Base-by-base conservation (phyloP, 495 filamentous ascomycete species). In the Aspergillus asperescens region DNA sequence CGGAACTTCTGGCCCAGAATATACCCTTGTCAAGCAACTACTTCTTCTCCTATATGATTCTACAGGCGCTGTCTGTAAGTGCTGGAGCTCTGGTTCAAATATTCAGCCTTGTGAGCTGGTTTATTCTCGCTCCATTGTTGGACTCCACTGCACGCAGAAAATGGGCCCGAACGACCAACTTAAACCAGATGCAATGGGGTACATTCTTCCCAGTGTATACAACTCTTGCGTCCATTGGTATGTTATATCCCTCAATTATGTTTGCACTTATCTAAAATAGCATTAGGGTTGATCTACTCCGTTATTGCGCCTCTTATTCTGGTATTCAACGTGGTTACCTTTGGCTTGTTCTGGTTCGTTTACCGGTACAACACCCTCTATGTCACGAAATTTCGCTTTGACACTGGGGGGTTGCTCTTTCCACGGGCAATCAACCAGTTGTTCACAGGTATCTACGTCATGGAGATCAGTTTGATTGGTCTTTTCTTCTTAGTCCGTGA, bases 41-140 rank as follows among this genome's bases (percentile, higher is more conserved):
- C 69, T 98, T 97, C 74, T 97, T 96, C 74, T 90, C 88, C 4
- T 98, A 98, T 75, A 90, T 98, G 83, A 83, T 97, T 64, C 81
- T 98, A 16, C 94, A 96, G 63, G 89, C 90, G 13, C 77, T 98
- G 60, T 87, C 87, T 52, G 86, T 87, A 59, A 94, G 89, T 68
- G 91, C 92, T 22, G 90, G 89, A 61, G 89, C 89, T 10, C 75
- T 98, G 10, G 76, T 95, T n/a, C 94, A 98, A 61, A 81, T 95
- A 42, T 79, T 79, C 23, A 81, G 80, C 24, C 71, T 95, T 13
- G 66, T 90, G 40, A 75, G 86, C 54, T 94, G 89, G 81, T 96
- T 90, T 59, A 67, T 96, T 37, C 68, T 91, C 19, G 81, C 83
- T 9, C 85, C 84, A 9, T 69, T 95, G 1, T 56, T 93, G 44